Base-by-base conservation (phyloP, 371 early-diverging fungal genomes). In the Mortierella sp. region DNA sequence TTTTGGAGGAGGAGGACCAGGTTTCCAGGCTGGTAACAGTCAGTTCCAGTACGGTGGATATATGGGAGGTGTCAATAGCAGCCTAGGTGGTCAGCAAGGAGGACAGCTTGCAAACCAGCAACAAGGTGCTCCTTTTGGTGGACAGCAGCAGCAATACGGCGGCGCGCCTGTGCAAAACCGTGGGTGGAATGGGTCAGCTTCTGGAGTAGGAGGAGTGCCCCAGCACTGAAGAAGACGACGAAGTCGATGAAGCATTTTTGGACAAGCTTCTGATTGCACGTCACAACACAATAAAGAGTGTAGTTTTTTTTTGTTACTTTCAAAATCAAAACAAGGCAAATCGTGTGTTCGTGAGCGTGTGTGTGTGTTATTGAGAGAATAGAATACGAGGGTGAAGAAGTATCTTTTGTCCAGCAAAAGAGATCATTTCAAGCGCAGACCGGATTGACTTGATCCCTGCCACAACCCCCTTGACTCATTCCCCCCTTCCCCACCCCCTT, bases 11-110 rank as follows among this genome's bases (percentile, higher is more conserved):
- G 51, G 52, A 12, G 66, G 66, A 5, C 43, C 58, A 14, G 73
- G 73, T 10, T 77, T 69, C 65, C 70, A 59, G 57, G 66, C 68
- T 14, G 63, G 64, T 22, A 66, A 47, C 54, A 66, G 16, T 67
- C 78, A 78, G 39, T 78, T 70, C 54, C 69, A 51, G 10, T 78
- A 69, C 20, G 73, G 72, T 28, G 75, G 70, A 18, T 75, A 75
- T 45, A 22, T 51, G n/a, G 52, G 30, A 8, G 64, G 65, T 26
- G 40, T 37, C 20, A 61, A 39, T n/a, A 24, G 52, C 1, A 64
- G 59, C 5, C 18, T 40, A 11, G 45, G 40, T 11, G 51, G 54
- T 30, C 65, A 52, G 12, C 75, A 69, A 45, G 66, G 68, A 20
- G 66, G 60, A 6, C 67, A 73, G 49, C 16, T 3, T 49, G 16